A percentile compares a stretch with the other conserved stretches of the same genome.
Evolutionary conservation across 2,329 filamentous ascomycete species (phyloP).

Genomic region (Colletotrichum sp.): DNA sequence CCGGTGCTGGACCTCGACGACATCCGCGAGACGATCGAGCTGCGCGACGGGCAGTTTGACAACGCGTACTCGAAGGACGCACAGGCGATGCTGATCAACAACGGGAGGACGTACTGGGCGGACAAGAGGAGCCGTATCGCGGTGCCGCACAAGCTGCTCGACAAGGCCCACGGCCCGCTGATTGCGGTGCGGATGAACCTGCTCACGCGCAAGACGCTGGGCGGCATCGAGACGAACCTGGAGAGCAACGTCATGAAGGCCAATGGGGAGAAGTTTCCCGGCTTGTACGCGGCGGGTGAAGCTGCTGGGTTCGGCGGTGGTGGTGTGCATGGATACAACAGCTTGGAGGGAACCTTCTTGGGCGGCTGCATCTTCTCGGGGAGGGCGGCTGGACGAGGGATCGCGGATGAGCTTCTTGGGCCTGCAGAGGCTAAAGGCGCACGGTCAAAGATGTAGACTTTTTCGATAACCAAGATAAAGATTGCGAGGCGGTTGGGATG

Average conservation of each 20-base stretch:
- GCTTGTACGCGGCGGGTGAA: conserved; percentile 65
- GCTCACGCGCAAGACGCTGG: conserved; percentile 65
- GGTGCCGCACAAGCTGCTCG: conserved; percentile 57
- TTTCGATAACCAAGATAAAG: not conserved
- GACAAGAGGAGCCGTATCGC: conserved; percentile 58
- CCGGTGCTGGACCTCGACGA: conserved; percentile 50
- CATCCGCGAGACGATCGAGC: conserved; percentile 53
- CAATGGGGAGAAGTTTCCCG: conserved; percentile 55
- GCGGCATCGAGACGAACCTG: conserved; percentile 65
- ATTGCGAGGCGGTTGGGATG: not conserved
- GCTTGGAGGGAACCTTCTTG: conserved; percentile 66
- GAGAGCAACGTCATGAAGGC: conserved; percentile 58
- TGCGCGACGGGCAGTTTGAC: conserved; percentile 60
- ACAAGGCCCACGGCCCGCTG: conserved; percentile 60
- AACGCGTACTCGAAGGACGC: conserved; percentile 65
- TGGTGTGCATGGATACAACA: conserved; percentile 66
- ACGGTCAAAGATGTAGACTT: not conserved
- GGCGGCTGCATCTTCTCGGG: conserved; percentile 70
- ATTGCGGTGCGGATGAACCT: conserved; percentile 67
- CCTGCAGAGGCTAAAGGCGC: conserved; percentile 6
- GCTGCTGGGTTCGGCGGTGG: conserved; percentile 66
- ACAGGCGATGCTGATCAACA: conserved; percentile 66
- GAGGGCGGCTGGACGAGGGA: conserved; percentile 58
- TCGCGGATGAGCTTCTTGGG: conserved; percentile 50
- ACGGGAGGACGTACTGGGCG: conserved; percentile 60